These are phyloP conservation scores for Leishmania aethiopica DNA, from an alignment of 208 protist genomes.

Conservation along the genomic window DNA sequence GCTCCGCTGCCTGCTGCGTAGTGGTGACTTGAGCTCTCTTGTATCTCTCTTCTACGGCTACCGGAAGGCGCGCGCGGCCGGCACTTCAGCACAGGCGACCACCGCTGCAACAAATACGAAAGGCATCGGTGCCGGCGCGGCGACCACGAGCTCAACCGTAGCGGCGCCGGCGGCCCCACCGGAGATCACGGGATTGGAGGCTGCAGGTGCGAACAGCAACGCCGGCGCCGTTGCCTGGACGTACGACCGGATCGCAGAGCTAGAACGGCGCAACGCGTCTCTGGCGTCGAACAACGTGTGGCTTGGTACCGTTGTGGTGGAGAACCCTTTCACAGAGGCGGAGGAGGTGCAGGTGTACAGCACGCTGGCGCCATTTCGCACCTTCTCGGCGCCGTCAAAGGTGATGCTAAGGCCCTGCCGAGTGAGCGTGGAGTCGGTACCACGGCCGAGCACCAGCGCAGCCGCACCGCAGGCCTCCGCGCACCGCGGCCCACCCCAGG, in stretches of 20 bases:
- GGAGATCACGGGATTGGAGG: background rate
- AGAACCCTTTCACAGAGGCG: constrained; percentile 67
- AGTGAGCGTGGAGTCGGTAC: constrained; percentile 12
- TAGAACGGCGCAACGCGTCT: constrained; percentile 46
- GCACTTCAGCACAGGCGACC: constrained; percentile 3
- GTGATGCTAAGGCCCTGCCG: constrained; percentile 30
- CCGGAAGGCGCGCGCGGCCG: constrained; percentile 36
- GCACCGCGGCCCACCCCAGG: background rate
- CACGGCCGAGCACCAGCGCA: background rate
- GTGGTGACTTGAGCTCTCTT: constrained; percentile 51
- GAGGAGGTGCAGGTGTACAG: constrained; percentile 84
- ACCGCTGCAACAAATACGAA: background rate
- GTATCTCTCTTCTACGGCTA: constrained; percentile 63
- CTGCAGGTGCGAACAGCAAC: background rate
- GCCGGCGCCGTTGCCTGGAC: constrained; percentile 22
- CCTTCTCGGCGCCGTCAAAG: constrained; percentile 55
- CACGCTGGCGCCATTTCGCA: constrained; percentile 67
- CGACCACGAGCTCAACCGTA: background rate
- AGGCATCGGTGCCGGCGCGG: background rate
- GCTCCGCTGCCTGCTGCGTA: constrained; percentile 66
- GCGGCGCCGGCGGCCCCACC: background rate
- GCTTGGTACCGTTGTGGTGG: constrained; percentile 72
- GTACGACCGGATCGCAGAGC: constrained; percentile 61
- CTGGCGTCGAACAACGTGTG: constrained; percentile 68
- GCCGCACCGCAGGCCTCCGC: constrained; percentile 2